A percentile compares a stretch with the other conserved stretches of the same genome.
Conservation (phyloP, 2,329 filamentous ascomycete species). For the Penicillium psychrosexuale region DNA sequence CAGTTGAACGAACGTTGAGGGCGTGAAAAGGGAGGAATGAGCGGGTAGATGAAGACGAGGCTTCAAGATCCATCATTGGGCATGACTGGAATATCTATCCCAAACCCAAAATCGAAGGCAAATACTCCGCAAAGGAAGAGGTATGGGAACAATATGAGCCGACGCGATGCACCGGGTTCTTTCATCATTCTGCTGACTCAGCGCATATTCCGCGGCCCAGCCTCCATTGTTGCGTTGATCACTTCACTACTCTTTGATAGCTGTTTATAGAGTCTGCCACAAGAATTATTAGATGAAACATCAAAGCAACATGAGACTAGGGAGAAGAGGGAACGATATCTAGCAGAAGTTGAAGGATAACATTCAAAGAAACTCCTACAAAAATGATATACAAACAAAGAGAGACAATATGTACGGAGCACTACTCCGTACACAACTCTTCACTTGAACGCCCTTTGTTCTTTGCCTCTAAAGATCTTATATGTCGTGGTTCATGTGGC, state of each 20-base stretch:
- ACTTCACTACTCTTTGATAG: background rate
- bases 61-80: conserved; percentile 16
- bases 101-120: background rate
- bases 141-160: conserved; percentile 5
- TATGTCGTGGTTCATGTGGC: background rate
- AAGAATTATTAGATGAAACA: no score
- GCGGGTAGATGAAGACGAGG: background rate
- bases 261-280: no score
- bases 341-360: no score
- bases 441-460: background rate
- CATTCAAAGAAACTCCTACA: no score
- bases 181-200: conserved; percentile 10
- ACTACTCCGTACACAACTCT: background rate
- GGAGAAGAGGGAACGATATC: no score
- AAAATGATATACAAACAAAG: no score
- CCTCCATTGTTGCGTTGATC: background rate
- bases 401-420: no score
- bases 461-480: background rate
- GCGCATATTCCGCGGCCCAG: background rate
- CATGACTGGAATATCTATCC: conserved; percentile 6
- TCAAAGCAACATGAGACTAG: no score
- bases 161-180: background rate
- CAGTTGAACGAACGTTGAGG: conserved; percentile 1
- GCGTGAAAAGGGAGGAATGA: background rate
- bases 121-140: background rate